Evolutionary conservation across 2,329 filamentous ascomycete species (phyloP).

Genomic region (Sordariomycetes sp.): DNA sequence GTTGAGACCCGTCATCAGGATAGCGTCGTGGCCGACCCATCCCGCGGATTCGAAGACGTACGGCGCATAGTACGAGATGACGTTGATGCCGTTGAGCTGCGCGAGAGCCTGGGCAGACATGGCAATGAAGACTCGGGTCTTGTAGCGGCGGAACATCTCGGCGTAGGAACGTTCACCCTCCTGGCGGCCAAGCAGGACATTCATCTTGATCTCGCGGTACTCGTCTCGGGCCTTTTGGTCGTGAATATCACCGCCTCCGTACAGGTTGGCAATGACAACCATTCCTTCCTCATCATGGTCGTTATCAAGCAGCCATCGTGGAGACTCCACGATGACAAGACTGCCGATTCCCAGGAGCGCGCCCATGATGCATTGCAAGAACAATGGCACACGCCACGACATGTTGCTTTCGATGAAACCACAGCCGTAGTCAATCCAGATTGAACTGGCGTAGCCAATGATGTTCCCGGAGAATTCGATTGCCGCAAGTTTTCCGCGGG

Average conservation of each 20-base stretch:
- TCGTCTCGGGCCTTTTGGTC: slow-evolving; percentile 87
- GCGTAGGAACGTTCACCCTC: slow-evolving; percentile 86
- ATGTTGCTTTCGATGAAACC: slow-evolving; percentile 77
- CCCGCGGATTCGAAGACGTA: slow-evolving; percentile 94
- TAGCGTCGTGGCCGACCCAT: slow-evolving; percentile 84
- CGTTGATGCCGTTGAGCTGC: slow-evolving; percentile 97
- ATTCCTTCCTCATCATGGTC: slow-evolving; percentile 98
- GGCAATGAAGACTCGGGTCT: slow-evolving; percentile 89
- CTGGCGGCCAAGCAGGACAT: slow-evolving; percentile 84
- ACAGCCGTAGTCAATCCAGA: slow-evolving; percentile 98
- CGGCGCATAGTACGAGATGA: slow-evolving; percentile 97
- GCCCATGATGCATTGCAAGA: slow-evolving; percentile 95
- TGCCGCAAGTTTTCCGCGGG: slow-evolving; percentile 88
- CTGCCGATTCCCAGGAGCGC: slow-evolving; percentile 76
- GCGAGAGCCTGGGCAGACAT: slow-evolving; percentile 97
- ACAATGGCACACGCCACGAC: slow-evolving; percentile 83
- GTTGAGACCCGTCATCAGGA: slow-evolving; percentile 97
- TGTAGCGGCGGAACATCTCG: slow-evolving; percentile 94
- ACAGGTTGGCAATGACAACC: slow-evolving; percentile 94
- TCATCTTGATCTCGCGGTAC: slow-evolving; percentile 98
- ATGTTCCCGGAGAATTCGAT: slow-evolving; percentile 99
- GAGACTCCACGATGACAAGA: slow-evolving; percentile 91
- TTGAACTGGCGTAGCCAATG: slow-evolving; percentile 87
- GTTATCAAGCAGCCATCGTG: slow-evolving; percentile 93
- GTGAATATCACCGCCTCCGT: slow-evolving; percentile 92